These are phyloP conservation scores for Hydnum rufescens DNA, from an alignment of 768 basidiomycete species.

Conservation along the genomic window DNA sequence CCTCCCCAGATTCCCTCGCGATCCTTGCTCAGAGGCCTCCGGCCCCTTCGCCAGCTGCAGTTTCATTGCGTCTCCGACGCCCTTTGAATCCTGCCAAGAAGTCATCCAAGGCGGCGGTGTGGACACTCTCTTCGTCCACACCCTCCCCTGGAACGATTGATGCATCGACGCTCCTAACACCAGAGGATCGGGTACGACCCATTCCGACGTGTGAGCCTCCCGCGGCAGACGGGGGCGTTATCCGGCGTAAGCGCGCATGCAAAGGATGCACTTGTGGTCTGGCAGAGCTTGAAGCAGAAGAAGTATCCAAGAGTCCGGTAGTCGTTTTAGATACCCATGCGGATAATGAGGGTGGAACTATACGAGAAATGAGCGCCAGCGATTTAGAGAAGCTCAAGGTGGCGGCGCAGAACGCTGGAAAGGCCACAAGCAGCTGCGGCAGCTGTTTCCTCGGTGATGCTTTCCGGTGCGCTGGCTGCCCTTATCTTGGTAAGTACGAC, in stretches of 20 bases:
- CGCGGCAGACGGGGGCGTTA: slow-evolving; percentile 21
- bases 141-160: slow-evolving; percentile 19
- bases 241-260: slow-evolving; percentile 79
- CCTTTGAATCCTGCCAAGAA: slow-evolving; percentile 13
- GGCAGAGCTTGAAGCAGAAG: slow-evolving; percentile 79
- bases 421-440: slow-evolving; percentile 92
- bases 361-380: slow-evolving; percentile 22
- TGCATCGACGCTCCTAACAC: slow-evolving; percentile 21
- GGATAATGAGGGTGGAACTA: slow-evolving; percentile 30
- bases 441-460: slow-evolving; percentile 97
- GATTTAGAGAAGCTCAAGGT: slow-evolving; percentile 46
- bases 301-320: slow-evolving; percentile 33
- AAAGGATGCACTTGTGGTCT: slow-evolving; percentile 95
- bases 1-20: slow-evolving; percentile 32
- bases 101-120: slow-evolving; percentile 21
- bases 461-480: slow-evolving; percentile 89
- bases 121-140: slow-evolving; percentile 21
- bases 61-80: slow-evolving; percentile 12
- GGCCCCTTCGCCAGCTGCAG: slow-evolving; percentile 20
- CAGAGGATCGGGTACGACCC: slow-evolving; percentile 23
- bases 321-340: slow-evolving; percentile 34
- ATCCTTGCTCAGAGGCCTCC: slow-evolving; percentile 69
- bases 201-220: slow-evolving; percentile 16
- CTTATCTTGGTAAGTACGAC: slow-evolving; percentile 72
- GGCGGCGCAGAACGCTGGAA: slow-evolving; percentile 53